These are phyloP conservation scores for Cytospora leucostoma DNA, from an alignment of 2,329 filamentous ascomycete species.

Conservation along the genomic window DNA sequence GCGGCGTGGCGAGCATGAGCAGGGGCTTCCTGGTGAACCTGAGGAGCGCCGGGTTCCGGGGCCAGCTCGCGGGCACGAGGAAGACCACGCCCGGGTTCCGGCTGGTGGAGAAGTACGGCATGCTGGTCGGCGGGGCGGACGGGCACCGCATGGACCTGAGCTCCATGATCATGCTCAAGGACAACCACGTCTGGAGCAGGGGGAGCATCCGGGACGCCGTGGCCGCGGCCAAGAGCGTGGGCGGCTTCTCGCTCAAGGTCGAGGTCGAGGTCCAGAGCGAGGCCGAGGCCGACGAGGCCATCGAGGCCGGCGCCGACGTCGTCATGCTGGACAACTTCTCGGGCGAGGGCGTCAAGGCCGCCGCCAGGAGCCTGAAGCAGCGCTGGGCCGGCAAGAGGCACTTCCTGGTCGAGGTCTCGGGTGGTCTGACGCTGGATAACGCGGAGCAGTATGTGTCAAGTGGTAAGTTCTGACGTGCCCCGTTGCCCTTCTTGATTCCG, in stretches of 20 bases:
- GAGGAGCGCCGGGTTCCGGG: constrained; percentile 70
- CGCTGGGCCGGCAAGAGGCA: constrained; percentile 73
- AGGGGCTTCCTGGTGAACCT: constrained; percentile 56
- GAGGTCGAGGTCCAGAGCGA: constrained; percentile 94
- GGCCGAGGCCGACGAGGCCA: constrained; percentile 87
- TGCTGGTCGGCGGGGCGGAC: constrained; percentile 91
- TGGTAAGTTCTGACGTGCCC: constrained; percentile 49
- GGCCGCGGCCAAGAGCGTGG: constrained; percentile 76
- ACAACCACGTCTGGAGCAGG: constrained; percentile 95
- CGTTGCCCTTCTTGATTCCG: not conserved
- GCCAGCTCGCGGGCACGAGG: constrained; percentile 87
- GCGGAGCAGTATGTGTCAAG: constrained; percentile 78
- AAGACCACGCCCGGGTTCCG: constrained; percentile 97
- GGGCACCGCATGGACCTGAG: constrained; percentile 87
- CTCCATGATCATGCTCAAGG: constrained; percentile 98
- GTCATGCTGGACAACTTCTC: constrained; percentile 98
- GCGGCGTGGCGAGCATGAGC: constrained; percentile 79
- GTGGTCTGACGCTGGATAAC: constrained; percentile 83
- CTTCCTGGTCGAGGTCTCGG: constrained; percentile 89
- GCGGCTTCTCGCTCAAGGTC: constrained; percentile 88
- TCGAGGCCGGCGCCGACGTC: constrained; percentile 86
- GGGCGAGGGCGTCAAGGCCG: constrained; percentile 72
- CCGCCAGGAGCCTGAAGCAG: constrained; percentile 74
- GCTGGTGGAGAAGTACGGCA: constrained; percentile 96
- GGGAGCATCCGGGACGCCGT: constrained; percentile 87